These are phyloP conservation scores for Stagonosporopsis cucurbitacearum DNA, from an alignment of 2,329 filamentous ascomycete species.

Conservation along the genomic window DNA sequence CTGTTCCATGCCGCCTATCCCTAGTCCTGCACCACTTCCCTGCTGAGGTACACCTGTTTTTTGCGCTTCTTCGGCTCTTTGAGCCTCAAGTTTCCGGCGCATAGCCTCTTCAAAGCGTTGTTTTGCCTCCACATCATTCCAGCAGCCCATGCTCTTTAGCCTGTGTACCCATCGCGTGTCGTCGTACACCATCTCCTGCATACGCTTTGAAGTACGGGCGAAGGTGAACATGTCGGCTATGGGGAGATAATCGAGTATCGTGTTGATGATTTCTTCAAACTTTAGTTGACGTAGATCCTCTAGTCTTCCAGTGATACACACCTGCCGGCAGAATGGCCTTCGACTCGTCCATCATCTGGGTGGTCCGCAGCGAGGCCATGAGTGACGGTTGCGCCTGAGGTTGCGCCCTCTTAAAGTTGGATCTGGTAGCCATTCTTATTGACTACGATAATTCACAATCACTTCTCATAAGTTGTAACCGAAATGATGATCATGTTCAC, in stretches of 20 bases:
- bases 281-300: conserved; percentile 6
- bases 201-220: conserved; percentile 80
- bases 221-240: conserved; percentile 84
- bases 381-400: conserved; percentile 54
- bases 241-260: conserved; percentile 87
- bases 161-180: conserved; percentile 93
- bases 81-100: conserved; percentile 63
- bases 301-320: conserved; percentile 49
- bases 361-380: conserved; percentile 77
- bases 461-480: conserved; percentile 4
- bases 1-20: conserved; percentile 42
- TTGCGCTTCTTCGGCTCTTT: conserved; percentile 52
- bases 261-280: conserved; percentile 77
- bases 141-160: conserved; percentile 84
- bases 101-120: conserved; percentile 76
- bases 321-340: conserved; percentile 84
- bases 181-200: conserved; percentile 99
- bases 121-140: conserved; percentile 88
- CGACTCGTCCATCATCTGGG: conserved; percentile 78
- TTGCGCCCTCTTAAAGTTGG: conserved; percentile 57
- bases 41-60: conserved; percentile 43
- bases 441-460: conserved; percentile 4
- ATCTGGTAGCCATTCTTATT: conserved; percentile 50
- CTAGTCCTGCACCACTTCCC: conserved; percentile 46
- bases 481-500: conserved; percentile 13